Percentiles rank a stretch among this genome's conserved stretches.
Conservation (phyloP, 1,284 basidiomycete species). For the Ustilago vetiveriae region DNA sequence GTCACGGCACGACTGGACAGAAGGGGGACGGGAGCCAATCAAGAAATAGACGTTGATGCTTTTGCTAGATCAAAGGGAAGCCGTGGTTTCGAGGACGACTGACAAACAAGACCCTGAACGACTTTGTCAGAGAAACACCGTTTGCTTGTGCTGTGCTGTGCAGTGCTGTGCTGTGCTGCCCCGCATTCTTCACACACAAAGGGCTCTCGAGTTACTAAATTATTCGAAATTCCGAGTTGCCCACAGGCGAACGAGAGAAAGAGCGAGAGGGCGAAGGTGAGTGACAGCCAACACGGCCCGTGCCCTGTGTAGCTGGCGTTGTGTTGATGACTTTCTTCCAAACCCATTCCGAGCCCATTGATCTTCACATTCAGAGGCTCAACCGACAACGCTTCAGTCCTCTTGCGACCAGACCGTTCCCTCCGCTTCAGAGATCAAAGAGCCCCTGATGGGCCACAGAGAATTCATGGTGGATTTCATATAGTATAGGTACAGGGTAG, state of each 20-base stretch:
- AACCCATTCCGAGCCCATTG: too few species aligned
- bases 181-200: constrained; percentile 9
- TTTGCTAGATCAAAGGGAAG: constrained; percentile 6
- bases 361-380: too few species aligned
- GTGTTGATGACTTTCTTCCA: neutral
- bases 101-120: neutral
- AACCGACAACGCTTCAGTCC: too few species aligned
- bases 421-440: too few species aligned
- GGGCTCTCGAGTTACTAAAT: too few species aligned
- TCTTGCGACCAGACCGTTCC: too few species aligned
- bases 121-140: neutral
- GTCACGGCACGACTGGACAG: too few species aligned
- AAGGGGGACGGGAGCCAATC: neutral
- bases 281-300: constrained; percentile 3
- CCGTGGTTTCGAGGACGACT: neutral
- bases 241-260: neutral
- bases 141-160: constrained; percentile 2
- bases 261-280: too few species aligned
- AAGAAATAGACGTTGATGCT: neutral
- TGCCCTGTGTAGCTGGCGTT: neutral
- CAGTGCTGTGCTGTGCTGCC: constrained; percentile 12
- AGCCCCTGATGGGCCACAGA: too few species aligned
- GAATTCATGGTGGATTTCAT: too few species aligned
- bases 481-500: too few species aligned
- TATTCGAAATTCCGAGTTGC: neutral